Evolutionary conservation across 305 asterid genomes (phyloP), one percentile per base, ranked within the genome.

Genomic region (Rubia balearica): DNA sequence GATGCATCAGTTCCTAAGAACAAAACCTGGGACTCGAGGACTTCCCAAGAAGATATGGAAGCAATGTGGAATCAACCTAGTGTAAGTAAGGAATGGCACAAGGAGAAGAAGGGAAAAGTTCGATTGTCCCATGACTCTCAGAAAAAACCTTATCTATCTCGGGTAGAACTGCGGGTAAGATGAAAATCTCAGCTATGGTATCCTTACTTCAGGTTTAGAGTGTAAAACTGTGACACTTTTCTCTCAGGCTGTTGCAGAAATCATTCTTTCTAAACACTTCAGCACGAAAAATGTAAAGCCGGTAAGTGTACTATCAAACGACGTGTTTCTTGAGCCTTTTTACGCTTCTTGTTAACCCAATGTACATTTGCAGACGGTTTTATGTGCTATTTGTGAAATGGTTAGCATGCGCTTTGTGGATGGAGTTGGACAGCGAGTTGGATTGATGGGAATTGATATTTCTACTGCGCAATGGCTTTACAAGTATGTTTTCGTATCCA

Each of bases 381-480:
- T 90, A 67, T 93, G 96, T 73, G 98, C 97, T 71, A 66, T 93
- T 41, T 79, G 92, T 57, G 97, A 93, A 89, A 90, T 90, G 77
- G 87, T 90, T 72, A 83, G 93, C 87, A 85, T 81, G 92, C 85
- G 98, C 49, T 89, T 82, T 42, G 77, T 90, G 72, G 82, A 93
- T 81, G 96, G 98, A 73, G 76, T 84, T 38, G 94, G 96, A 69
- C 97, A 86, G 56, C 90, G 89, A 24, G 80, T 86, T 38, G 98
- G 98, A 77, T 80, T 90, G 64, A 88, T 93, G 97, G 97, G 98
- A 81, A 89, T 93, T 27, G 98, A 93, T 85, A 90, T 84, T 76
- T 88, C 96, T 49, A 93, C 98, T 1, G 96, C 96, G 68, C 77
- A 86, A 24, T 93, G 98, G 98, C 96, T 93, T 67, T 81, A 89